Percentiles rank a stretch among this genome's conserved stretches.
Conservation (phyloP, 148 eudicot genomes). For the Camellia lanceoleosa region DNA sequence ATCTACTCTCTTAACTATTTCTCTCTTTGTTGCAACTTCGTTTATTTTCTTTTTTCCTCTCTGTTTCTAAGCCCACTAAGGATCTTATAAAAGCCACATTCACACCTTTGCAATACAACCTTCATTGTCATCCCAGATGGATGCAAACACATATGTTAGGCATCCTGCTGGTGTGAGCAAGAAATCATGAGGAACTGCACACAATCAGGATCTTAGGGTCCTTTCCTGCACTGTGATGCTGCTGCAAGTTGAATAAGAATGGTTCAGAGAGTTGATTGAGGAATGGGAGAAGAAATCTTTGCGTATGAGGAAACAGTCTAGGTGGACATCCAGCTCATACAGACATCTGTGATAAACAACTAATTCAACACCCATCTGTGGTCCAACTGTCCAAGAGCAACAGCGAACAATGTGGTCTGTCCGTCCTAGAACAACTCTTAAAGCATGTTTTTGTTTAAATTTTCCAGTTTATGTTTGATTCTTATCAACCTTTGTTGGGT, state of each 20-base stretch:
- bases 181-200: constrained; percentile 73
- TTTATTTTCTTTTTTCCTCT: too few species aligned
- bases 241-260: constrained; percentile 64
- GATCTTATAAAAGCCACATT: constrained; percentile 63
- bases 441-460: too few species aligned
- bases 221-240: constrained; percentile 56
- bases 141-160: constrained; percentile 44
- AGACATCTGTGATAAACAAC: constrained; percentile 36
- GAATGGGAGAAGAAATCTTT: constrained; percentile 46
- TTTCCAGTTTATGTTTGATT: too few species aligned
- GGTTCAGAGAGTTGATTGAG: constrained; percentile 47
- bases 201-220: constrained; percentile 62
- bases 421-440: too few species aligned
- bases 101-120: constrained; percentile 70
- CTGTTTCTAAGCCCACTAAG: constrained; percentile 34
- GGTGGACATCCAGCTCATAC: constrained; percentile 72
- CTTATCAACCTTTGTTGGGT: too few species aligned
- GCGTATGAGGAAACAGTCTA: constrained; percentile 68
- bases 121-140: constrained; percentile 66
- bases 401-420: too few species aligned
- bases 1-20: too few species aligned
- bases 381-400: too few species aligned
- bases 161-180: constrained; percentile 55
- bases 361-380: not conserved
- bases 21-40: too few species aligned